Evolutionary conservation across 148 eudicot genomes (phyloP).

Genomic region (Linanthus parryae): DNA sequence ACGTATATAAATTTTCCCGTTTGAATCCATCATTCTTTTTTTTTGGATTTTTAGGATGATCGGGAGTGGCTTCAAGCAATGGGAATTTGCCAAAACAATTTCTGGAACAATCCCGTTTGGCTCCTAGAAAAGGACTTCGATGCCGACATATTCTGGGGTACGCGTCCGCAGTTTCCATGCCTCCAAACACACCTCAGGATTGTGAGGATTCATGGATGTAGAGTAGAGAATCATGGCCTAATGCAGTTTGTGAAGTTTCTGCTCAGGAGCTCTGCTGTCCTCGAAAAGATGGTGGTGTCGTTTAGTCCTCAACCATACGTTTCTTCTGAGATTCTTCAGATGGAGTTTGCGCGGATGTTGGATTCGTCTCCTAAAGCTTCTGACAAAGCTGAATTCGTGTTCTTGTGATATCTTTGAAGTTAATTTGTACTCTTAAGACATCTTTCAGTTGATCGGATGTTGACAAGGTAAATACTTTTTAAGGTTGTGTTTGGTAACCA

Average conservation of each 20-base stretch:
- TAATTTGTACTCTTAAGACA: no score
- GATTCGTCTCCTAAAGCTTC: constrained; percentile 3
- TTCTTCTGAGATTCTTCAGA: neutral
- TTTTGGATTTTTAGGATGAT: neutral
- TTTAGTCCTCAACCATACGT: neutral
- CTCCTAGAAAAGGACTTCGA: neutral
- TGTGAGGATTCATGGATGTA: neutral
- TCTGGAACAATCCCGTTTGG: neutral
- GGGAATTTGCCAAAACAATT: neutral
- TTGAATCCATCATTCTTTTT: neutral
- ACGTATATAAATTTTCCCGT: neutral
- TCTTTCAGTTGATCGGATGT: no score
- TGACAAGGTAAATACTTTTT: no score
- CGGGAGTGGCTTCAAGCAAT: neutral
- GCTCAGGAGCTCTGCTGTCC: neutral
- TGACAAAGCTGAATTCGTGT: neutral
- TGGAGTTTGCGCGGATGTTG: no score
- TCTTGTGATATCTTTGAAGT: no score
- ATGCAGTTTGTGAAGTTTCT: constrained; percentile 7
- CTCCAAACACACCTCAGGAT: constrained; percentile 5
- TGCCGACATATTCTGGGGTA: constrained; percentile 3
- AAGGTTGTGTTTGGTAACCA: no score
- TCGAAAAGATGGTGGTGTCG: constrained; percentile 2
- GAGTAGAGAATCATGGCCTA: neutral
- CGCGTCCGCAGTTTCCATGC: constrained; percentile 1